Base-by-base conservation (phyloP, 495 filamentous ascomycete species). In the Penicillium antarcticum region DNA sequence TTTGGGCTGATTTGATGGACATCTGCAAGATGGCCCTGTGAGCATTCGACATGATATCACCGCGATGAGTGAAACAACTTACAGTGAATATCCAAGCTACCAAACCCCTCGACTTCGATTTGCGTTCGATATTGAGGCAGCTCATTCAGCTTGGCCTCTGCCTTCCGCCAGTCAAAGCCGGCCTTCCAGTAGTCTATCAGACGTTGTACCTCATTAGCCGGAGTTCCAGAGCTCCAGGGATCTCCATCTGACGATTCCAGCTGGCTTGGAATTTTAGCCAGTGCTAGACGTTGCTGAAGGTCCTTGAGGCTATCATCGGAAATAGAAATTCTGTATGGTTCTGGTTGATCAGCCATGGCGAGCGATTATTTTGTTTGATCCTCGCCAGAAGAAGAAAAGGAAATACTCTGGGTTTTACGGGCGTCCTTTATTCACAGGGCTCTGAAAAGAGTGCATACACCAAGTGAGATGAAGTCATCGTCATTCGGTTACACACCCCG, bases 101-200 rank as follows among this genome's bases (percentile, higher is more conserved):
- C 74, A 34, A 76, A 76, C 6, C 66, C 70, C 6, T 73, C 65
- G 38, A 76, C 67, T n/a, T 66, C 53, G 17, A 79, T 72, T 1
- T 61, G 42, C 3, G 71, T 71, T 16, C 52, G 62, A 50, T 64
- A 79, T 6, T 78, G 62, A 4, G 76, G 73, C 6, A 77, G 57
- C 13, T 72, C 57, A 45, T 79, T 79, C 17, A 79, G 50, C 13
- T 59, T 55, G 1, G 58, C 48, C 57, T 78, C 75, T n/a, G 65
- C 61, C 35, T 69, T 65, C 7, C 65, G 62, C 76, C 76, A 78
- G 49, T 76, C 59, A 47, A 65, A 78, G 0, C 61, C 46, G 19
- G 70, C 37, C 34, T 57, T 63, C 76, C 75, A 78, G 42, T 77
- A 66, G 2, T 46, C 36, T 11, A 57, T 47, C 32, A 77, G 60